Conservation (phyloP, 2,329 filamentous ascomycete species). For the Neurospora sp. region DNA sequence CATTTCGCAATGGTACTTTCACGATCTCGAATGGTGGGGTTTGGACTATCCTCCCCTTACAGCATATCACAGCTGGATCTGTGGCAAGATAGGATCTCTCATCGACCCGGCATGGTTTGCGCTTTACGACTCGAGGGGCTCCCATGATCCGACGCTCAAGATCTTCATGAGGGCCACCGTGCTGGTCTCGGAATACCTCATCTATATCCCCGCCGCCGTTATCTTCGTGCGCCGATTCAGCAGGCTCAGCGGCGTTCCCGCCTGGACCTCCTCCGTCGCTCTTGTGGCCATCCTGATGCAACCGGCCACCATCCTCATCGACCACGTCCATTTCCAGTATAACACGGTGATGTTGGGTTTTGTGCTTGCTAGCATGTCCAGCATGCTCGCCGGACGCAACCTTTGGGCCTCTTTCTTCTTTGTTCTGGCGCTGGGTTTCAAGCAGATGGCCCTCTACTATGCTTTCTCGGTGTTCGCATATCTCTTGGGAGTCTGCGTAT, state of each 20-base stretch:
- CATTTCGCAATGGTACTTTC: slow-evolving; percentile 93
- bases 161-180: slow-evolving; percentile 95
- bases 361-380: slow-evolving; percentile 76
- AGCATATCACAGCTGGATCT: slow-evolving; percentile 95
- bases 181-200: slow-evolving; percentile 79
- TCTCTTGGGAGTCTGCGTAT: slow-evolving; percentile 76
- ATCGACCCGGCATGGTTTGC: slow-evolving; percentile 84
- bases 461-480: slow-evolving; percentile 88
- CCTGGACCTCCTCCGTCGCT: slow-evolving; percentile 76
- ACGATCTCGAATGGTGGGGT: slow-evolving; percentile 95
- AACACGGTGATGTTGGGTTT: slow-evolving; percentile 98
- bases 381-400: slow-evolving; percentile 72
- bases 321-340: slow-evolving; percentile 95
- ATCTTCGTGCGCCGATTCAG: slow-evolving; percentile 79
- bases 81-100: slow-evolving; percentile 71
- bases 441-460: slow-evolving; percentile 99
- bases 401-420: slow-evolving; percentile 92
- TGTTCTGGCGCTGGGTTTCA: slow-evolving; percentile 87
- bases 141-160: slow-evolving; percentile 71
- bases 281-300: slow-evolving; percentile 88
- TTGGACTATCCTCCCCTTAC: slow-evolving; percentile 96
- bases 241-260: slow-evolving; percentile 63
- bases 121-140: slow-evolving; percentile 70
- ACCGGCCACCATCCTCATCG: slow-evolving; percentile 79
- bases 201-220: slow-evolving; percentile 76